A percentile compares a stretch with the other conserved stretches of the same genome.
These are phyloP conservation scores for Chlorociboria aeruginascens DNA, from an alignment of 495 filamentous ascomycete species.

Conservation along the genomic window DNA sequence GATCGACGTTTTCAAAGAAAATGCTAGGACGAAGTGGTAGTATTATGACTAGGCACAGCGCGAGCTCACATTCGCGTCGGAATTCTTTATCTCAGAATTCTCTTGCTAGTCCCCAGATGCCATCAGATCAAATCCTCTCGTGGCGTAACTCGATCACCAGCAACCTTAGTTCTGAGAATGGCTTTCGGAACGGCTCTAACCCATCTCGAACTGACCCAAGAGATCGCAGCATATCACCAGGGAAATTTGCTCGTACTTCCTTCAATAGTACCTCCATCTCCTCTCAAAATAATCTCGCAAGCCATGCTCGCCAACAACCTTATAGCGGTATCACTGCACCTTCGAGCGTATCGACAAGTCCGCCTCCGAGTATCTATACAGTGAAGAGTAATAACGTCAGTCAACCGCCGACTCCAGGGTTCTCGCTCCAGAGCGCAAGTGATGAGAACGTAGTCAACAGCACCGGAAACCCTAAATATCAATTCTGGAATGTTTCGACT, in stretches of 20 bases:
- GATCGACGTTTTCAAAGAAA: slow-evolving; percentile 68
- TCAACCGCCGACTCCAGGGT: slow-evolving; percentile 20
- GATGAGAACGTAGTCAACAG: slow-evolving; percentile 10
- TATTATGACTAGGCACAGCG: slow-evolving; percentile 37
- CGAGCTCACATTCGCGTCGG: slow-evolving; percentile 39
- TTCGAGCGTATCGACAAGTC: slow-evolving; percentile 15
- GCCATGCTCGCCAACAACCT: slow-evolving; percentile 28
- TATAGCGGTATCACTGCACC: slow-evolving; percentile 20
- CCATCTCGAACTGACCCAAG: slow-evolving; percentile 33
- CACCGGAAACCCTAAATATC: slow-evolving; percentile 12
- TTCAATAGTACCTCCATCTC: slow-evolving; percentile 20
- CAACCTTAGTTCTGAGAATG: slow-evolving; percentile 9
- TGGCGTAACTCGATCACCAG: slow-evolving; percentile 49
- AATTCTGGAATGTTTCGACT: slow-evolving; percentile 18
- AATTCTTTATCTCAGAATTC: slow-evolving; percentile 26
- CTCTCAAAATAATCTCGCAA: slow-evolving; percentile 27
- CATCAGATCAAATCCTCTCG: slow-evolving; percentile 69
- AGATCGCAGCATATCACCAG: slow-evolving; percentile 37
- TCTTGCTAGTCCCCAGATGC: slow-evolving; percentile 9
- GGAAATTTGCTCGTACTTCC: slow-evolving; percentile 21
- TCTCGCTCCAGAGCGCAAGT: slow-evolving; percentile 8
- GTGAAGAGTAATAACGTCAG: background rate
- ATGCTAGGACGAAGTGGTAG: slow-evolving; percentile 53
- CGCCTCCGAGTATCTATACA: slow-evolving; percentile 11
- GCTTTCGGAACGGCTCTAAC: slow-evolving; percentile 17